Evolutionary conservation across 176 grass and related monocot species (phyloP), one percentile per base, ranked within the genome.

Genomic region (Triticum monococcum): DNA sequence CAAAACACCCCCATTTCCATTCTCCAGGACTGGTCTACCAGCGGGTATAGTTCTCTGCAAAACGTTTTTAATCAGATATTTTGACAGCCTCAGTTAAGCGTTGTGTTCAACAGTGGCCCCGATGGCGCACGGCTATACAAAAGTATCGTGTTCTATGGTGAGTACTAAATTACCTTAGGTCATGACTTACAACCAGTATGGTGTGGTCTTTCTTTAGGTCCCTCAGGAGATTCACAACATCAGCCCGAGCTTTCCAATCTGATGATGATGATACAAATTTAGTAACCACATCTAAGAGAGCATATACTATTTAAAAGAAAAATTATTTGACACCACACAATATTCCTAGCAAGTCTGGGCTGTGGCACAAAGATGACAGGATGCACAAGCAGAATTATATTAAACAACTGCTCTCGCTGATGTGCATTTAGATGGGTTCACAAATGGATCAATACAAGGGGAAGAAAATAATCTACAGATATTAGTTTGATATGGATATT

Each of bases 161-260:
- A 78, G 16, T 77, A 63, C 8, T 79, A 68, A 85, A 59, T 88
- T 94, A 96, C 96, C 86, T 96, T 83, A 98, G 82, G 83, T 98
- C 96, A 84, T 98, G 91, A 75, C 93, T 98, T 65, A 98, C 91
- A 45, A 94, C 92, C 45, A 98, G 72, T 92, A 98, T 88, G 1
- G 87, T 96, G 68, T 85, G 83, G 50, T 96, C 70, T 56, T 91
- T 94, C 86, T 96, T 95, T 43, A 98, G 75, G 50, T 89, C 89
- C 50, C 86, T 98, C 0, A 94, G 84, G 75, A 98, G 78, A 89
- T 94, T 95, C 68, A 95, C 96, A 90, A 95, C 91, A 89, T 95
- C 93, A 63, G 86, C 86, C 30, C 96, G 87, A 50, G 96, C 93
- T 87, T 91, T 98, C 96, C 96, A 98, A 91, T 98, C 93, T 96